These are phyloP conservation scores for Viola odorata DNA, from an alignment of 345 rosid genomes.

Conservation along the genomic window DNA sequence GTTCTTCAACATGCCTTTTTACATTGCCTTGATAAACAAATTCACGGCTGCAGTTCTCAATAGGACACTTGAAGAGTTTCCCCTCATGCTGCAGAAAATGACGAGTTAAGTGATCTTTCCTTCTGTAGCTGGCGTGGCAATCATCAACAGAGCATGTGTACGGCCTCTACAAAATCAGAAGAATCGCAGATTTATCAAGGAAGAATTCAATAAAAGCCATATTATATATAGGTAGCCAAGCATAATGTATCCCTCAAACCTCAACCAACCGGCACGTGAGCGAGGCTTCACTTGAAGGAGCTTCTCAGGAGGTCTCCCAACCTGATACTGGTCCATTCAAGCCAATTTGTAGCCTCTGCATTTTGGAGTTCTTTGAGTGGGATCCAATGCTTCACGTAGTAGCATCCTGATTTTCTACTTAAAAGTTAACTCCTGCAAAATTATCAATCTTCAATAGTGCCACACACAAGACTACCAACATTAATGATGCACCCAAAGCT, in stretches of 20 bases:
- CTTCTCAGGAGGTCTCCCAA: constrained; percentile 99
- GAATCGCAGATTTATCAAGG: neutral
- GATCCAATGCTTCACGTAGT: constrained; percentile 98
- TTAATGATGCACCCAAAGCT: no score
- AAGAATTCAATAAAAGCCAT: neutral
- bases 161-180: constrained; percentile 50
- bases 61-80: constrained; percentile 60
- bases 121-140: constrained; percentile 64
- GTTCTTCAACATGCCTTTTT: constrained; percentile 51
- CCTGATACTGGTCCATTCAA: constrained; percentile 98
- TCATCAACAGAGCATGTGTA: constrained; percentile 58
- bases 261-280: constrained; percentile 53
- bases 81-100: constrained; percentile 70
- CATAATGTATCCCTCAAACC: constrained; percentile 30
- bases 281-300: constrained; percentile 84
- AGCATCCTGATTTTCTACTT: constrained; percentile 13
- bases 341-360: constrained; percentile 67
- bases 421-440: constrained; percentile 46
- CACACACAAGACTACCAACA: neutral
- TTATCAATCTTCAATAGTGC: constrained; percentile 6
- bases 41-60: constrained; percentile 45
- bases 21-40: constrained; percentile 53
- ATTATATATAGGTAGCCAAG: neutral
- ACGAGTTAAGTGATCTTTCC: constrained; percentile 88
- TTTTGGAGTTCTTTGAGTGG: constrained; percentile 95